Evolutionary conservation across 2,329 filamentous ascomycete species (phyloP), one percentile per base, ranked within the genome.

Genomic region (Nemania sp.): DNA sequence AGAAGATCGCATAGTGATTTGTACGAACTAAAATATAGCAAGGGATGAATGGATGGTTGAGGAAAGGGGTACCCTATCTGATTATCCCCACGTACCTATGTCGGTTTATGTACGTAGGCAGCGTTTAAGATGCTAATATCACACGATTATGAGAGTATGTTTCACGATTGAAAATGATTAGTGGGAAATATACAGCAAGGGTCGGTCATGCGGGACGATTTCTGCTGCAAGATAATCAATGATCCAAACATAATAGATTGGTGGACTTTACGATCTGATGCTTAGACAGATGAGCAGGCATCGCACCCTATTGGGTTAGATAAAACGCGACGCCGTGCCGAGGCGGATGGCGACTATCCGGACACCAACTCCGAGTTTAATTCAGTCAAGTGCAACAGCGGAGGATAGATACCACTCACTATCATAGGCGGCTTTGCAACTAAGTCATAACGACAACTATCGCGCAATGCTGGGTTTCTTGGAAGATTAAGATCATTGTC

Each of bases 291-390:
- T 40, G 11, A 25, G 20, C 18, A 32, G 48, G 10, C n/a, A 32
- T 21, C 35, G 39, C 47, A 21, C 60, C 21, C 54, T 50, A 63
- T 65, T 65, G 62, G 64, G 12, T 5, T 43, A 17, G 20, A 20
- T 53, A 35, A 18, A 50, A 42, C 17, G 49, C 53, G 47, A 51
- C 51, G 48, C 37, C 48, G 45, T 54, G 66, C 66, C 66, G 54
- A 68, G 66, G 37, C 64, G 66, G 62, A 66, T 54, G 53, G 25
- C 48, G 42, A 60, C 32, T 45, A 54, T 66, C 64, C 64, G 66
- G 42, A 25, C 35, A 18, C n/a, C 46, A 37, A 54, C 29, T 57
- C 43, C 21, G 49, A 40, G 29, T 62, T 59, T 17, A 53, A 52
- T 53, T 42, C 43, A 39, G 52, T 42, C 18, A 40, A 54, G 45